phyloP scores from a whole-genome alignment of 2,329 filamentous ascomycete species.

The Exserohilum turcica region DNA sequence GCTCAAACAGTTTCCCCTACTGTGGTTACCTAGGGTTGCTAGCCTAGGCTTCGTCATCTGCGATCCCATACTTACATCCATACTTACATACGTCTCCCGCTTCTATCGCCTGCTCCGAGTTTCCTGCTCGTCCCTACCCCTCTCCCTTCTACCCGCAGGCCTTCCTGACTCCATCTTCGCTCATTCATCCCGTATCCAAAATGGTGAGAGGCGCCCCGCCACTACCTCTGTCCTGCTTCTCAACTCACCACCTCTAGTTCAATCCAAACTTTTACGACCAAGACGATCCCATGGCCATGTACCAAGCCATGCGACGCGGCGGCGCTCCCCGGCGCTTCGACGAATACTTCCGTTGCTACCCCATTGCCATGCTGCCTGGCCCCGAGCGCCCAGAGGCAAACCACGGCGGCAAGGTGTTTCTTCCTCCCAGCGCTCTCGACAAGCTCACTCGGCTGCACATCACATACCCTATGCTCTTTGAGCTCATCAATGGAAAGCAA shows the following conservation, averaged over 20 bases:
- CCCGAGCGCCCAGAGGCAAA: slow-evolving; percentile 88
- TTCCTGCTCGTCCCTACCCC: slow-evolving; percentile 1
- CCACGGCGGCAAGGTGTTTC: slow-evolving; percentile 95
- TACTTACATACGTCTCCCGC: slow-evolving; percentile 1
- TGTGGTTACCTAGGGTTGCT: slow-evolving; percentile 17
- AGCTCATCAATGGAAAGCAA: slow-evolving; percentile 91
- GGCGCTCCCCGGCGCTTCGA: slow-evolving; percentile 78
- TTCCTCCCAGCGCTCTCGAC: slow-evolving; percentile 94
- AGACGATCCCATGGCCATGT: slow-evolving; percentile 60
- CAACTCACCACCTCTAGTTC: slow-evolving; percentile 41
- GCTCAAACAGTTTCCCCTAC: slow-evolving; percentile 27
- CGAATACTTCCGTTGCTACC: slow-evolving; percentile 98
- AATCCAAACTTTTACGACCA: slow-evolving; percentile 57
- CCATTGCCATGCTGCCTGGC: slow-evolving; percentile 90
- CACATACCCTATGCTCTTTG: slow-evolving; percentile 95
- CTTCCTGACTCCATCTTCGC: not conserved
- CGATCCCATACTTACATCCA: too few relatives aligned
- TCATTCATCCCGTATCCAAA: slow-evolving; percentile 6
- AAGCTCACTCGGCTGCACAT: slow-evolving; percentile 96
- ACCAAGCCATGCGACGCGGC: slow-evolving; percentile 59
- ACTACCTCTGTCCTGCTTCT: slow-evolving; percentile 19
- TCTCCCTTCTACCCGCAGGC: not conserved
- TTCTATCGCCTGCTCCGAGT: slow-evolving; percentile 25
- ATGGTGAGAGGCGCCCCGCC: slow-evolving; percentile 43
- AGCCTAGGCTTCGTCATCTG: slow-evolving; percentile 18